A percentile compares a stretch with the other conserved stretches of the same genome.
Conservation (phyloP, 768 basidiomycete species). For the Mycena crocata region DNA sequence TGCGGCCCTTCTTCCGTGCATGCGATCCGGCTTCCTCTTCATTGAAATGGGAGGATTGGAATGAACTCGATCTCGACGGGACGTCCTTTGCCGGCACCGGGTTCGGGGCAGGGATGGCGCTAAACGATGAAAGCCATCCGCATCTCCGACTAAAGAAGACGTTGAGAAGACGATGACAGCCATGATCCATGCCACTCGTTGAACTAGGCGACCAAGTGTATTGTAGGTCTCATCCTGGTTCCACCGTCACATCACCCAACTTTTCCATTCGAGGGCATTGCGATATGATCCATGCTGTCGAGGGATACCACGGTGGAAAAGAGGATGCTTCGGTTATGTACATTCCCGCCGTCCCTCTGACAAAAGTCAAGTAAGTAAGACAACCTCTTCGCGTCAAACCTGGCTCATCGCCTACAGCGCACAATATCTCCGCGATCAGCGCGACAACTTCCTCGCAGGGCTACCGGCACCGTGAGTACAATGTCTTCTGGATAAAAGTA, state of each 20-base stretch:
- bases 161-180: too few species aligned
- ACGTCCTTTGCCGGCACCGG: conserved; percentile 66
- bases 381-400: not conserved
- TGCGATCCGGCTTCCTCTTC: conserved; percentile 35
- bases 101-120: conserved; percentile 66
- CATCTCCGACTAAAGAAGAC: conserved; percentile 68
- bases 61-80: conserved; percentile 59
- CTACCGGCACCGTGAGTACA: conserved; percentile 64
- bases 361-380: conserved; percentile 56
- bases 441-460: conserved; percentile 56
- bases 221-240: conserved; percentile 47
- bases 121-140: conserved; percentile 68
- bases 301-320: conserved; percentile 56
- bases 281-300: conserved; percentile 68
- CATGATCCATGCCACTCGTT: conserved; percentile 67
- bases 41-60: conserved; percentile 64
- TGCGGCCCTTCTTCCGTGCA: conserved; percentile 74
- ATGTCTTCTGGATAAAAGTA: too few species aligned
- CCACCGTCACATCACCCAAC: not conserved
- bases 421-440: conserved; percentile 61
- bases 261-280: conserved; percentile 61
- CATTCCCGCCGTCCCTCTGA: conserved; percentile 66
- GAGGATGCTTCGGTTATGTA: conserved; percentile 68
- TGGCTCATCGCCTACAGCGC: conserved; percentile 46
- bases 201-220: conserved; percentile 61